Base-by-base conservation (phyloP, 805 yeast genomes). In the Lipomyces mesembrius region DNA sequence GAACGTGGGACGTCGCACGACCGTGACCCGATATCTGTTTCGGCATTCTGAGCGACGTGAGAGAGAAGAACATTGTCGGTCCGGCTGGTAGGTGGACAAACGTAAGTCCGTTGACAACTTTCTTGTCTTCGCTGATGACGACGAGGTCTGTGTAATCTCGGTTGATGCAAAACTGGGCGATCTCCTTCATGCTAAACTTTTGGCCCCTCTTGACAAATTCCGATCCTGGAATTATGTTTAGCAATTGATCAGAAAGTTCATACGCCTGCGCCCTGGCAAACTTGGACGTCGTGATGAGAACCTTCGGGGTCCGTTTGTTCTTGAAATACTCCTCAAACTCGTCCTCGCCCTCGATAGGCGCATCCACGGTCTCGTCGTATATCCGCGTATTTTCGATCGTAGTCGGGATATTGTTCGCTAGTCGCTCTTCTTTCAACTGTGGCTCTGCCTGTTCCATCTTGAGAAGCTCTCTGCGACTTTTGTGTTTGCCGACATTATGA, bases 11-110 rank as follows among this genome's bases (percentile, higher is more conserved):
- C 0, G 98, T 92, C 34, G 97, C 89, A 60, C 88, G 85, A 65
- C 98, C 98, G 74, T 95, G 98, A 9, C 97, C 97, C 27, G 81
- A 77, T 63, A 95, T 91, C 71, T 85, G 82, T 72, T 90, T 86
- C 11, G 93, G 88, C 73, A 91, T 90, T 17, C 86, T 85, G 56
- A 90, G 83, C 2, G 97, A 91, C 7, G 92, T 82, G 3, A 95
- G 81, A 35, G 95, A 88, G 75, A 95, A 95, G 79, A 94, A 93
- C 76, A 92, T 92, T 0, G 98, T 90, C 49, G 99, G 99, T 0
- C 99, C 99, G 57, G 85, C 90, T 8, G 99, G 99, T 66, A 95
- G 83, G 80, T 95, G 97, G 65, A 95, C 89, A 75, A 95, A 90
- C 0, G 98, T 92, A 65, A 95, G 79, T 1, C 99, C 99, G 62